phyloP scores from a whole-genome alignment of 306 rosid species.

The Cucumis sativus region DNA sequence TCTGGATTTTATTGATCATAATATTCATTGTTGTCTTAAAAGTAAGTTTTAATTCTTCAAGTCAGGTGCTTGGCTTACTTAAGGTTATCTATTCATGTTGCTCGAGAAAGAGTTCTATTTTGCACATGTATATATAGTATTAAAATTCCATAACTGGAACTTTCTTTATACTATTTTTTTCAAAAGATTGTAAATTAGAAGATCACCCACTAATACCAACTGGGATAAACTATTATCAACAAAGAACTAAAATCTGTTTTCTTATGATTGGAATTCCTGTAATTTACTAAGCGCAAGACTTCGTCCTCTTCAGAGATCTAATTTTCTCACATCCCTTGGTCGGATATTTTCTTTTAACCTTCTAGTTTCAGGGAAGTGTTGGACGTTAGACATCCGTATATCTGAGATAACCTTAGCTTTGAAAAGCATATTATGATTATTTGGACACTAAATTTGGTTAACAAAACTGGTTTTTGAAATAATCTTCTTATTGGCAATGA shows the following conservation, averaged over 20 bases:
- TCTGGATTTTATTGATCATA: background rate
- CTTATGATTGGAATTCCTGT: background rate
- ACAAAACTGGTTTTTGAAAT: background rate
- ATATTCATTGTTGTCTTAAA: background rate
- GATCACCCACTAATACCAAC: background rate
- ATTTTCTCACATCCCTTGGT: background rate
- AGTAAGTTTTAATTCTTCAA: background rate
- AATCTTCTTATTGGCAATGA: background rate
- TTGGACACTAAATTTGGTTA: background rate
- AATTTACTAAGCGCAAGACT: background rate
- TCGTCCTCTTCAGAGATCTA: background rate
- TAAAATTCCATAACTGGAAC: background rate
- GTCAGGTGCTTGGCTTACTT: background rate
- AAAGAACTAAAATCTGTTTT: background rate
- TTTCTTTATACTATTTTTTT: background rate
- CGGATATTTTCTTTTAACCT: background rate
- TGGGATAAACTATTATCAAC: background rate
- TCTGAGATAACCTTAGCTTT: background rate
- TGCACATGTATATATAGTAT: conserved; percentile 3
- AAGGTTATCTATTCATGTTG: background rate
- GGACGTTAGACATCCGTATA: background rate
- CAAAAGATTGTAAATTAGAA: background rate
- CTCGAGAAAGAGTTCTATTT: background rate
- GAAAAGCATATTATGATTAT: background rate
- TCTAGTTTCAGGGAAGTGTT: background rate